These are phyloP conservation scores for Coemansia sp. DNA, from an alignment of 192 early-diverging fungal genomes.

Conservation along the genomic window DNA sequence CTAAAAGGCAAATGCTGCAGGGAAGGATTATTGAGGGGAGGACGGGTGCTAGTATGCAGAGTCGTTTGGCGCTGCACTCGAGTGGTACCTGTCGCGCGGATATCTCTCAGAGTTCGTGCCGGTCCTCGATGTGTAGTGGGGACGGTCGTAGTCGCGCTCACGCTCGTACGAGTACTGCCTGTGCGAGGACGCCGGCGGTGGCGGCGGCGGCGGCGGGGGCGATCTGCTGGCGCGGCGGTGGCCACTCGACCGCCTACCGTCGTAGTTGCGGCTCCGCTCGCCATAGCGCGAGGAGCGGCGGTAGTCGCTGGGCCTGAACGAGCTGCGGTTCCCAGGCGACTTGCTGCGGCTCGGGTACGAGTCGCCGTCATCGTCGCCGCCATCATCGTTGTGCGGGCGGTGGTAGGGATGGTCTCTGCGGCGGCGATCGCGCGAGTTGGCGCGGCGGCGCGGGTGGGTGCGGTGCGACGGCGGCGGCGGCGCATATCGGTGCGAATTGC, in stretches of 20 bases:
- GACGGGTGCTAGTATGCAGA: not conserved
- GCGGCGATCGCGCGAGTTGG: conserved; percentile 35
- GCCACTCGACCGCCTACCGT: conserved; percentile 1
- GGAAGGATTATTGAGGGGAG: no score
- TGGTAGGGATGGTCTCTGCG: conserved; percentile 22
- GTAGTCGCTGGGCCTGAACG: conserved; percentile 1
- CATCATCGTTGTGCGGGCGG: not conserved
- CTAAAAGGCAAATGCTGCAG: no score
- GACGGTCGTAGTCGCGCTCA: conserved; percentile 1
- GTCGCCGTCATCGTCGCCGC: no score
- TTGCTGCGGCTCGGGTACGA: conserved; percentile 40
- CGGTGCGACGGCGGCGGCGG: no score
- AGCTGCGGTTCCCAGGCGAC: conserved; percentile 17
- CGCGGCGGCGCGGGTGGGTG: conserved; percentile 21
- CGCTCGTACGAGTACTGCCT: not conserved
- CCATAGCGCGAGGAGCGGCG: conserved; percentile 4
- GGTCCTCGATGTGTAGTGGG: not conserved
- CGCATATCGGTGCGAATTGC: not conserved
- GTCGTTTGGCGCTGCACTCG: no score
- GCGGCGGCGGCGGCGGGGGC: no score
- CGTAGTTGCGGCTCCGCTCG: conserved; percentile 5
- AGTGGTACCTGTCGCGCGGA: conserved; percentile 1
- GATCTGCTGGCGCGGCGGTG: conserved; percentile 13
- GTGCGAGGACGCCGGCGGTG: no score
- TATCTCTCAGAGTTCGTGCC: not conserved